Evolutionary conservation across 1,284 basidiomycete species (phyloP).

Genomic region (Fomitopsis schrenkii): DNA sequence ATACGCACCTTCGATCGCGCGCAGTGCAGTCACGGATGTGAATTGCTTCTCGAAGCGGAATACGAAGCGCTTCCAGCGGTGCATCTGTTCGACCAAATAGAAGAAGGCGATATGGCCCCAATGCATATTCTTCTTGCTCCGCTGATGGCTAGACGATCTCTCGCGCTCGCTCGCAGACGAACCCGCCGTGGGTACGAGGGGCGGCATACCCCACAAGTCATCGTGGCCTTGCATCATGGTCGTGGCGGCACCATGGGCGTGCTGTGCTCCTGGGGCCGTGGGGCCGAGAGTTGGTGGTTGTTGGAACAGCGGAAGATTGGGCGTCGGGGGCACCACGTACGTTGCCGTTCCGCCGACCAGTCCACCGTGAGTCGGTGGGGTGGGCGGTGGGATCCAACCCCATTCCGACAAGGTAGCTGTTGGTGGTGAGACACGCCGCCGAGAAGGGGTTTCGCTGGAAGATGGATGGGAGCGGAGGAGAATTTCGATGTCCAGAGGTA

Average conservation of each 20-base stretch:
- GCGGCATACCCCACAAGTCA: constrained; percentile 17
- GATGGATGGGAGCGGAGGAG: constrained; percentile 47
- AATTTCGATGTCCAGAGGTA: constrained; percentile 75
- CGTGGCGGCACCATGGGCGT: not conserved
- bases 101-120: constrained; percentile 78
- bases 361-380: constrained; percentile 9
- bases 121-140: constrained; percentile 44
- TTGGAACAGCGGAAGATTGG: constrained; percentile 15
- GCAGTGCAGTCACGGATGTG: constrained; percentile 62
- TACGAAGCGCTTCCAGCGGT: constrained; percentile 74
- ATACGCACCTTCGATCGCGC: constrained; percentile 58
- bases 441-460: constrained; percentile 11
- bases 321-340: constrained; percentile 14
- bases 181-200: constrained; percentile 9
- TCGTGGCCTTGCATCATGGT: constrained; percentile 7
- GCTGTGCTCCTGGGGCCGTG: not conserved
- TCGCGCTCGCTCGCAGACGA: constrained; percentile 5
- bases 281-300: not conserved
- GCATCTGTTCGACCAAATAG: constrained; percentile 74
- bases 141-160: constrained; percentile 8
- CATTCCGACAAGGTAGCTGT: constrained; percentile 18
- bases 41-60: constrained; percentile 75
- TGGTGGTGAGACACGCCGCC: constrained; percentile 23
- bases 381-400: constrained; percentile 17
- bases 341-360: constrained; percentile 6